Evolutionary conservation across 1,284 basidiomycete genomes (phyloP).

Genomic region (Trametes pubescens): DNA sequence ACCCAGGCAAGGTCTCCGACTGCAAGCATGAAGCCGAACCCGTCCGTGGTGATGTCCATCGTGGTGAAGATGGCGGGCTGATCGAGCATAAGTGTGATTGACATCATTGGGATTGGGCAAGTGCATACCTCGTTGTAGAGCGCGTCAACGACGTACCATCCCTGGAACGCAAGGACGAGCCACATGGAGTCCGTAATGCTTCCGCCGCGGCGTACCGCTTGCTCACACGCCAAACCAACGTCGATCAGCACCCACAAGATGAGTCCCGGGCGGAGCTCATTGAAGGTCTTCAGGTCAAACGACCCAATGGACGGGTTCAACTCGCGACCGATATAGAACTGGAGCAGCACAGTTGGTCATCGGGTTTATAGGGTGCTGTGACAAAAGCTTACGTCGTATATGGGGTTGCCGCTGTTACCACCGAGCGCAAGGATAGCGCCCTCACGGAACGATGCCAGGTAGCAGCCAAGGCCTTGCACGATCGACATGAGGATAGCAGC

Average conservation of each 20-base stretch:
- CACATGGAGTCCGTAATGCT: constrained; percentile 92
- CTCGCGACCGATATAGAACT: constrained; percentile 98
- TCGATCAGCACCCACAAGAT: constrained; percentile 95
- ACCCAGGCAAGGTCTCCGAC: constrained; percentile 96
- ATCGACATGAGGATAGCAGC: constrained; percentile 85
- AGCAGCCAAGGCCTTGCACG: constrained; percentile 79
- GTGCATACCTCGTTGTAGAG: constrained; percentile 85
- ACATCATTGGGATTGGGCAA: not conserved
- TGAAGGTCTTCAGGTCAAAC: constrained; percentile 98
- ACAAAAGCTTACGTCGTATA: constrained; percentile 84
- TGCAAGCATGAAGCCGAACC: constrained; percentile 98
- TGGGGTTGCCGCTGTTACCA: constrained; percentile 88
- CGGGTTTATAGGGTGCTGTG: not conserved
- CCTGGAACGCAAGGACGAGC: constrained; percentile 88
- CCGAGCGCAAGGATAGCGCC: constrained; percentile 86
- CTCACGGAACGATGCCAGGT: constrained; percentile 74
- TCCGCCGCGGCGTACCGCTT: constrained; percentile 83
- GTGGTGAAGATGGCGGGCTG: constrained; percentile 90
- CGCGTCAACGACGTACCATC: constrained; percentile 88
- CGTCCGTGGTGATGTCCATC: constrained; percentile 98
- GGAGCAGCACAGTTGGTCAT: constrained; percentile 13
- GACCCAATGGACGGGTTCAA: constrained; percentile 90
- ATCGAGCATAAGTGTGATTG: not conserved
- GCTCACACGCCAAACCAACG: constrained; percentile 92
- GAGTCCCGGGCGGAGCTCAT: constrained; percentile 93